Conservation (phyloP, 441 rosid genomes). For the Arabidopsis hybrid region DNA sequence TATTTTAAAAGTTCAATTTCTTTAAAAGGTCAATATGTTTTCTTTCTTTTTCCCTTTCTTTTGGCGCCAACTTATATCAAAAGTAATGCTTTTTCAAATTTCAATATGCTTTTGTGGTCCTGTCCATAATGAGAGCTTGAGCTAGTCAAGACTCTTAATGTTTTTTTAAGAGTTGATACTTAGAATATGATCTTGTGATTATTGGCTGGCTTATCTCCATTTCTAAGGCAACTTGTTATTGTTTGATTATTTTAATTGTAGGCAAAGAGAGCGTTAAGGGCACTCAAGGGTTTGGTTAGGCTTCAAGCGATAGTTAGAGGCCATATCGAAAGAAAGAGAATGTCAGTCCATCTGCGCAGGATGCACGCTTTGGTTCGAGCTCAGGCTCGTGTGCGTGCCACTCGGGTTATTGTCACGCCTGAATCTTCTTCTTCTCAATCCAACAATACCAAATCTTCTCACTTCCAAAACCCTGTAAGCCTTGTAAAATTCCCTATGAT, state of each 20-base stretch:
- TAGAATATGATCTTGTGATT: not conserved
- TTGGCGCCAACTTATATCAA: constrained; percentile 39
- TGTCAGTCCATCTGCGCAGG: constrained; percentile 56
- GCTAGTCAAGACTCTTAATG: not conserved
- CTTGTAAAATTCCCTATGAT: not conserved
- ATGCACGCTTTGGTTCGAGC: constrained; percentile 87
- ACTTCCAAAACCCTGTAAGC: constrained; percentile 71
- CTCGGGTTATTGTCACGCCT: constrained; percentile 54
- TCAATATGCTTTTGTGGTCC: constrained; percentile 44
- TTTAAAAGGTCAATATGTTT: constrained; percentile 8
- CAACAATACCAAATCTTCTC: constrained; percentile 72
- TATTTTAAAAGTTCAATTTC: constrained; percentile 27
- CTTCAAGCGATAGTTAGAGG: constrained; percentile 97
- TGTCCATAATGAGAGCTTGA: constrained; percentile 28
- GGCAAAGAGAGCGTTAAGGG: constrained; percentile 94
- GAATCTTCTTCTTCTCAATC: constrained; percentile 68
- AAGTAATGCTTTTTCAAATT: constrained; percentile 22
- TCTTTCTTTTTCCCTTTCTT: not conserved
- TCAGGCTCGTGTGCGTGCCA: constrained; percentile 74
- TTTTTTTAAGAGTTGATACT: not conserved
- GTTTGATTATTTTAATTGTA: constrained; percentile 28
- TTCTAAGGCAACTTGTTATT: not conserved
- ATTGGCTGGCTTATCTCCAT: not conserved
- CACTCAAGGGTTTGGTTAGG: constrained; percentile 84
- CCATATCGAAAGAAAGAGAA: constrained; percentile 80